Conservation (phyloP, 106 monocot species). For the Gastrodia elata region DNA sequence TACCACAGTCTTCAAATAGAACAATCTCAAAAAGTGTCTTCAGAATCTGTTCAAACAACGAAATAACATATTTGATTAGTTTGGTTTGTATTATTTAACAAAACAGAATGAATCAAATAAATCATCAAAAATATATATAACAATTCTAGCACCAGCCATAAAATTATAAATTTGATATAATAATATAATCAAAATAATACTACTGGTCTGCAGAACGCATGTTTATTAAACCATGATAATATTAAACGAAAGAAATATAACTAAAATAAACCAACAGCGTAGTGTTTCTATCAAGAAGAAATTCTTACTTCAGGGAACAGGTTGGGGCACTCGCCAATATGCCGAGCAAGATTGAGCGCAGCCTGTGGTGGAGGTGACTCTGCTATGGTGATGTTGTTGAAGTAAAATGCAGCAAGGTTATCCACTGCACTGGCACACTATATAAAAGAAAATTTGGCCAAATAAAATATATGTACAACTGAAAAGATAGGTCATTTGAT, state of each 20-base stretch:
- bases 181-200: neutral
- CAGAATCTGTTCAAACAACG: slow-evolving; percentile 52
- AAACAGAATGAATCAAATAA: neutral
- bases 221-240: neutral
- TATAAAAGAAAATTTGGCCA: slow-evolving; percentile 3
- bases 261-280: neutral
- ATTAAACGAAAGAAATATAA: neutral
- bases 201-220: neutral
- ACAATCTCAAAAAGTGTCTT: slow-evolving; percentile 90
- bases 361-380: slow-evolving; percentile 64
- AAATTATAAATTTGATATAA: neutral
- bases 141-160: neutral
- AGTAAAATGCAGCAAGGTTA: slow-evolving; percentile 85
- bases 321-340: slow-evolving; percentile 72
- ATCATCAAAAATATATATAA: neutral
- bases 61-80: neutral
- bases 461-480: neutral
- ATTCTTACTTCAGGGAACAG: slow-evolving; percentile 80
- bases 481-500: neutral
- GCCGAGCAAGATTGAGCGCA: slow-evolving; percentile 78
- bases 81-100: neutral
- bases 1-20: slow-evolving; percentile 86
- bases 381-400: slow-evolving; percentile 70
- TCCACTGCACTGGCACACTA: slow-evolving; percentile 95
- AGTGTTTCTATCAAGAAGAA: neutral